Percentiles rank a stretch among this genome's conserved stretches.
Conservation (phyloP, 768 basidiomycete genomes). For the Suillus fuscotomentosus region DNA sequence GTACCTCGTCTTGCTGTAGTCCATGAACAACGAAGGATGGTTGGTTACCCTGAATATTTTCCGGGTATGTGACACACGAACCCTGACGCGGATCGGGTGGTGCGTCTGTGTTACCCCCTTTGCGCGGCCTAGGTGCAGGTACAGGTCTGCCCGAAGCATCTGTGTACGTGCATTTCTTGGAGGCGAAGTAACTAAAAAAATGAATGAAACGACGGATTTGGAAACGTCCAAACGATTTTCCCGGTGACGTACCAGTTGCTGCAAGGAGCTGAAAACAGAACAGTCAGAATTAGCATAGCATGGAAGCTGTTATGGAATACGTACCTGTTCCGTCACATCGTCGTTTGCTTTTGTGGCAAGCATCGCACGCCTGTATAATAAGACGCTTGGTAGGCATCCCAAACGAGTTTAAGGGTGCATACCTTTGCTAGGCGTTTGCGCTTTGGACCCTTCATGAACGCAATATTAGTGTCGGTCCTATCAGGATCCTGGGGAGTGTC, state of each 20-base stretch:
- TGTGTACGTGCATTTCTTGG: conserved; percentile 79
- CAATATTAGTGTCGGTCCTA: conserved; percentile 32
- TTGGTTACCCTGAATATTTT: conserved; percentile 12
- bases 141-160: conserved; percentile 79
- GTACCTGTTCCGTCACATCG: conserved; percentile 79
- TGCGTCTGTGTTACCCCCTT: conserved; percentile 35
- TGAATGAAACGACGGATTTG: conserved; percentile 8
- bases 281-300: conserved; percentile 6
- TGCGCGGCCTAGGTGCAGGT: conserved; percentile 61
- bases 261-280: conserved; percentile 56
- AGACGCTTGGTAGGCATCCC: neutral
- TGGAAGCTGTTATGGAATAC: conserved; percentile 19
- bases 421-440: conserved; percentile 55
- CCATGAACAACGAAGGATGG: conserved; percentile 13
- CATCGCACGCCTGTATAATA: conserved; percentile 62
- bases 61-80: conserved; percentile 15
- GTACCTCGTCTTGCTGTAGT: conserved; percentile 14
- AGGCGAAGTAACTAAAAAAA: conserved; percentile 66
- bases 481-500: conserved; percentile 23
- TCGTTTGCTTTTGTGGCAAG: conserved; percentile 83
- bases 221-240: neutral
- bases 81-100: conserved; percentile 26
- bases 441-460: conserved; percentile 53
- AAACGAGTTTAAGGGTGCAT: conserved; percentile 8
- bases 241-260: conserved; percentile 64